Percentiles rank a stretch among this genome's conserved stretches.
phyloP scores from a whole-genome alignment of 768 basidiomycete species.

The Rhodotorula diobovata region DNA sequence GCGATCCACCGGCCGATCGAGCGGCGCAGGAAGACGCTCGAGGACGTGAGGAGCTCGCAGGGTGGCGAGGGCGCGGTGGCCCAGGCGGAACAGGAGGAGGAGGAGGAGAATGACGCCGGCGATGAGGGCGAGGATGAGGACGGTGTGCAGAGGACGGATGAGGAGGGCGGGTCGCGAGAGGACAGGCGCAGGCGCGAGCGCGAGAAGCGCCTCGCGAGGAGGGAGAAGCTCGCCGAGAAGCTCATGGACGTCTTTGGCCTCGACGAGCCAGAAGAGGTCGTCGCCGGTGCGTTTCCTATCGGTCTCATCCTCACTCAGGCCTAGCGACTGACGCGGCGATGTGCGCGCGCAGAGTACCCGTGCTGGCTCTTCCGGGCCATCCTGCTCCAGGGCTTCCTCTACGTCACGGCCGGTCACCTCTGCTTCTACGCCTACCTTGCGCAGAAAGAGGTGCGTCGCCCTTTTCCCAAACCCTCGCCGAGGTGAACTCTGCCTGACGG shows the following conservation, averaged over 20 bases:
- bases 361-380: constrained; percentile 43
- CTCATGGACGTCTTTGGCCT: constrained; percentile 82
- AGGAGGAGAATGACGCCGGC: not conserved
- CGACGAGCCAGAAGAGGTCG: constrained; percentile 73
- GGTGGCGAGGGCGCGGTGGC: too few species aligned
- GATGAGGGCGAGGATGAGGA: not conserved
- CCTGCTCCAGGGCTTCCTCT: constrained; percentile 98
- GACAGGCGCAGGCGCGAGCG: not conserved
- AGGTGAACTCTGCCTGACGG: constrained; percentile 47
- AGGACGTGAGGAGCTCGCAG: not conserved
- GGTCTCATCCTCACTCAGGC: not conserved
- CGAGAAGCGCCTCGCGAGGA: not conserved
- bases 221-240: constrained; percentile 69
- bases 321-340: not conserved
- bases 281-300: constrained; percentile 57
- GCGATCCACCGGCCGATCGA: constrained; percentile 35
- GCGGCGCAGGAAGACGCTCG: not conserved
- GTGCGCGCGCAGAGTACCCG: constrained; percentile 16
- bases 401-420: constrained; percentile 82
- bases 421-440: constrained; percentile 64
- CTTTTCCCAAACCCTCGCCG: not conserved
- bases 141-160: not conserved
- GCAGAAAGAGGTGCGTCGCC: constrained; percentile 27
- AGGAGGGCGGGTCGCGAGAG: not conserved
- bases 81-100: not conserved